These are phyloP conservation scores for Cornus kousa DNA, from an alignment of 148 eudicot genomes.

Conservation along the genomic window DNA sequence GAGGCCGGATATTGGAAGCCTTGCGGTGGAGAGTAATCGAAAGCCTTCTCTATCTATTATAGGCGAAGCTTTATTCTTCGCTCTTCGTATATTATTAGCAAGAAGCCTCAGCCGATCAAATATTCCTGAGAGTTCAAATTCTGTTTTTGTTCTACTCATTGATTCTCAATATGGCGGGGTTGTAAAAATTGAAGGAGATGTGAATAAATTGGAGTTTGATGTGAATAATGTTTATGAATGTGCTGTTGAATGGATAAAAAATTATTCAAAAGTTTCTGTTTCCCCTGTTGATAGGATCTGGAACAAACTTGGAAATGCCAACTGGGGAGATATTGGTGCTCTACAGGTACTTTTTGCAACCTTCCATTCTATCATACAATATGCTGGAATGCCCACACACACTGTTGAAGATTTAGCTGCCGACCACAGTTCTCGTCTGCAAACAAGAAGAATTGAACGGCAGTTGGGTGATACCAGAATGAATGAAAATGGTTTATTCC, in stretches of 20 bases:
- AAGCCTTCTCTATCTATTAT: constrained; percentile 51
- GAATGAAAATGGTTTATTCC: constrained; percentile 62
- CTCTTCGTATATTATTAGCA: constrained; percentile 67
- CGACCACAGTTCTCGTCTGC: constrained; percentile 90
- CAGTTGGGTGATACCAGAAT: constrained; percentile 53
- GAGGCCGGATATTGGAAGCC: constrained; percentile 62
- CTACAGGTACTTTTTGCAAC: constrained; percentile 92
- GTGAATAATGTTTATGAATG: constrained; percentile 68
- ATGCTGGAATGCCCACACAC: constrained; percentile 72
- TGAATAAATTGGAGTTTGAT: constrained; percentile 65
- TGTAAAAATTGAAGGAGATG: constrained; percentile 82
- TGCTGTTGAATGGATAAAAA: constrained; percentile 77
- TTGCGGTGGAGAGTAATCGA: constrained; percentile 42
- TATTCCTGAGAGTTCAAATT: constrained; percentile 51
- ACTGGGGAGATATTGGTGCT: constrained; percentile 94
- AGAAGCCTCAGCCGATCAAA: constrained; percentile 76
- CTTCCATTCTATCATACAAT: constrained; percentile 65
- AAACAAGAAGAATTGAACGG: constrained; percentile 74
- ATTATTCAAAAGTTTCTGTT: constrained; percentile 52
- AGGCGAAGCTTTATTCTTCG: constrained; percentile 80
- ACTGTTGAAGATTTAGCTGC: constrained; percentile 92
- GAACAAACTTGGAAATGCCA: constrained; percentile 98
- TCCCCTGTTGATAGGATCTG: constrained; percentile 85
- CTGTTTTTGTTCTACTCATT: constrained; percentile 69
- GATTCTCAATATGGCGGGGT: constrained; percentile 86